phyloP scores from a whole-genome alignment of 2,329 filamentous ascomycete species.

The Penicillium sp. region DNA sequence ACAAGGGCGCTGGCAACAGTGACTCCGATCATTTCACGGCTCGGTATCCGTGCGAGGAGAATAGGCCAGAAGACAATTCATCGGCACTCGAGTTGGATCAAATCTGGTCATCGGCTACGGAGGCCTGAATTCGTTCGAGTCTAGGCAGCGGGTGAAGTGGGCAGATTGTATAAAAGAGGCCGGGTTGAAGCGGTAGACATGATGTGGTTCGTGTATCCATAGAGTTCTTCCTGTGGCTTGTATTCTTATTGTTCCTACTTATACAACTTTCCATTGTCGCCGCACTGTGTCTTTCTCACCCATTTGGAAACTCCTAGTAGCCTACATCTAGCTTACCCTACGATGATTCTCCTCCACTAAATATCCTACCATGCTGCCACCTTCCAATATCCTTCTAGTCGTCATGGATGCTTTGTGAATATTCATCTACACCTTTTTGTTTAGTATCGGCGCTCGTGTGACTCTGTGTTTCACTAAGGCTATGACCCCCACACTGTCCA shows the following conservation, averaged over 20 bases:
- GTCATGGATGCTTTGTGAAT: not conserved
- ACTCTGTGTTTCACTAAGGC: not conserved
- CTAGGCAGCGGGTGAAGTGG: not conserved
- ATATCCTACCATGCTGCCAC: not conserved
- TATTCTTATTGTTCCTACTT: not conserved
- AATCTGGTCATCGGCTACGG: constrained; percentile 7
- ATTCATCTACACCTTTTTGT: not conserved
- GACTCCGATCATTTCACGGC: not conserved
- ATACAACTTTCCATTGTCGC: not conserved
- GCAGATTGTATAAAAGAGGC: not conserved
- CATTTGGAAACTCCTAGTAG: not conserved
- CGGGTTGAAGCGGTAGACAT: not conserved
- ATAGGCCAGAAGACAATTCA: not conserved
- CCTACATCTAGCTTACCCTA: not conserved
- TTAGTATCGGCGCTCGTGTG: not conserved
- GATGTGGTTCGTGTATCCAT: not conserved
- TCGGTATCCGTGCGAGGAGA: not conserved
- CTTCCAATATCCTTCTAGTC: not conserved
- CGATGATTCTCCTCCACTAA: not conserved
- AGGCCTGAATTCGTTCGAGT: constrained; percentile 1
- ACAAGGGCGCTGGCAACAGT: not conserved
- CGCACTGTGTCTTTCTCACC: not conserved
- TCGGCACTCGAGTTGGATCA: constrained; percentile 10
- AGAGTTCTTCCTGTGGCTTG: not conserved
- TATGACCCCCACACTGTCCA: not conserved